Evolutionary conservation across 768 basidiomycete species (phyloP).

Genomic region (Suillus variegatus): DNA sequence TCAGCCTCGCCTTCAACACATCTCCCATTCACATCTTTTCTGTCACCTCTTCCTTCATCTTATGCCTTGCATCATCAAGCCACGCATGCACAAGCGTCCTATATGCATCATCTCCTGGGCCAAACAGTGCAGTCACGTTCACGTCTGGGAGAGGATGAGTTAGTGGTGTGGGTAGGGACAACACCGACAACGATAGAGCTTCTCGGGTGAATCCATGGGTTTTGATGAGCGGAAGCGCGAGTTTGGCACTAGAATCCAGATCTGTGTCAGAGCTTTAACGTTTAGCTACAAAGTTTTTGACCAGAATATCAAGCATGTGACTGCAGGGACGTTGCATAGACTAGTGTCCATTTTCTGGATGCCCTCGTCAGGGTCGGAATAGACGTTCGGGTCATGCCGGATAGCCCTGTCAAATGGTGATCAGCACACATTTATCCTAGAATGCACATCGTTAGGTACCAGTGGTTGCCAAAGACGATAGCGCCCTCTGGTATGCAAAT

Average conservation of each 20-base stretch:
- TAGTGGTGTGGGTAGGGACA: constrained; percentile 26
- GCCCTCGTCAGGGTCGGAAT: too few species aligned
- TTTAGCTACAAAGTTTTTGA: background rate
- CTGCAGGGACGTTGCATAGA: too few species aligned
- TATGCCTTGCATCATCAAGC: constrained; percentile 49
- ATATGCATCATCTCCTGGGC: background rate
- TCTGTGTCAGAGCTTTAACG: background rate
- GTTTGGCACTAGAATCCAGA: constrained; percentile 22
- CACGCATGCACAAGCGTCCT: background rate
- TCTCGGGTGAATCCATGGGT: constrained; percentile 76
- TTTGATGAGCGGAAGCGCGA: constrained; percentile 62
- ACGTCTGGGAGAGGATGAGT: background rate
- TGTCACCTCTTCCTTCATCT: constrained; percentile 42
- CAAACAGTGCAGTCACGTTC: background rate
- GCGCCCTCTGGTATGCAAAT: too few species aligned
- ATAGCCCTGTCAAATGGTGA: too few species aligned
- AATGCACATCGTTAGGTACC: too few species aligned
- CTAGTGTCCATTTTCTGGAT: too few species aligned
- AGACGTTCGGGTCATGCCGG: too few species aligned
- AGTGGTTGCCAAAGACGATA: too few species aligned
- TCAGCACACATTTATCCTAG: too few species aligned
- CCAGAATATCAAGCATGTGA: background rate
- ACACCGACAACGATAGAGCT: constrained; percentile 64
- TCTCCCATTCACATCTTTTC: constrained; percentile 42
- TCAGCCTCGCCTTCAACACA: constrained; percentile 56